Base-by-base conservation (phyloP, 1,284 basidiomycete genomes). In the Boletellus deceptivus region DNA sequence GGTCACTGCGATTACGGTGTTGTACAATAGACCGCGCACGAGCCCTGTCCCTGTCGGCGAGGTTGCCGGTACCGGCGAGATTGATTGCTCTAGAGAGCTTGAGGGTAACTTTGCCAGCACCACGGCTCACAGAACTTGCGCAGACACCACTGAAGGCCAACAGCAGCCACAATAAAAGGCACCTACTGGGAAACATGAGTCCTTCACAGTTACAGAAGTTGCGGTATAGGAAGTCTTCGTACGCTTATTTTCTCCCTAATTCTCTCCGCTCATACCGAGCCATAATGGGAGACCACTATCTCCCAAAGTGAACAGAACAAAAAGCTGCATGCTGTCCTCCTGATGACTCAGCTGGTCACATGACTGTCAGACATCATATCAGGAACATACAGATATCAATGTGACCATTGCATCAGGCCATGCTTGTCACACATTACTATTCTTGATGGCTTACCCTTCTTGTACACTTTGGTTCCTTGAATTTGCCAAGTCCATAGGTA, bases 1-100 rank as follows among this genome's bases (percentile, higher is more conserved):
- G 50, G 34, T 58, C 49, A 16, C 29, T 37, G 7, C 31, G 20
- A 20, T 36, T 25, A 4, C 43, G 37, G 27, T 37, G 35, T 38
- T 59, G 48, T 16, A 25, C 38, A 42, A 62, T 7, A 6, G 31
- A 48, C 7, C 50, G 47, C 10, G 48, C 57, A 5, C 63, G 62
- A 47, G 63, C 59, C n/a, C 48, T 48, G 33, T 66, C 65, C 40
- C 46, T 54, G 6, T 55, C 55, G 11, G 51, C 57, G 11, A 68
- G 27, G 31, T 52, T 64, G 33, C 17, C 17, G 20, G 40, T 13
- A 17, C 60, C 57, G 16, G 36, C 25, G 1, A 38, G 36, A 14
- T 51, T 40, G 25, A 63, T 24, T 20, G 27, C 46, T 24, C 52
- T 45, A 2, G 47, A 47, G 35, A 67, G 41, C 14, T 24, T 36